Conservation (phyloP, 495 filamentous ascomycete species). For the Annulohypoxylon bovei region DNA sequence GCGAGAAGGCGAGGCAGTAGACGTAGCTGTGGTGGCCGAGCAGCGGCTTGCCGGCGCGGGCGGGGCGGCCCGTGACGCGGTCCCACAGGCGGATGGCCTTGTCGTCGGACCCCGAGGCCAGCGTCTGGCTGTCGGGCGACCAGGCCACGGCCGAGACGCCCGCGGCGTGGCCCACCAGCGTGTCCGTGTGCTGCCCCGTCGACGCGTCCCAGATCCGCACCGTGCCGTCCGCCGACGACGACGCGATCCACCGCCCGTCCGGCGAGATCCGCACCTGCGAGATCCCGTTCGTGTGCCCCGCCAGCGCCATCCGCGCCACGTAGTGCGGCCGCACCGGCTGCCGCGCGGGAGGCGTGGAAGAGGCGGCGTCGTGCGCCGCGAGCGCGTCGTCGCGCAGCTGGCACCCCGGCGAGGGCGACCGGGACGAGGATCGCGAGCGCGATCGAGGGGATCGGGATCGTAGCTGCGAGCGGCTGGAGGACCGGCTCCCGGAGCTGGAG, state of each 20-base stretch:
- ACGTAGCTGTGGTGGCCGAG: slow-evolving; percentile 95
- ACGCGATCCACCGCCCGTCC: slow-evolving; percentile 88
- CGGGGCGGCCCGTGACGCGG: slow-evolving; percentile 72
- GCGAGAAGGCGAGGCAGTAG: slow-evolving; percentile 90
- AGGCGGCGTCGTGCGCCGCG: slow-evolving; percentile 10
- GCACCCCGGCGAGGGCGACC: slow-evolving; percentile 46
- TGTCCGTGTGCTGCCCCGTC: slow-evolving; percentile 81
- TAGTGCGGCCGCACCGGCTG: slow-evolving; percentile 51
- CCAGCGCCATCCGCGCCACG: slow-evolving; percentile 57
- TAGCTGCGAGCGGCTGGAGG: slow-evolving; percentile 49
- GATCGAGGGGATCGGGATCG: not conserved
- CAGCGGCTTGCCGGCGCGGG: slow-evolving; percentile 69
- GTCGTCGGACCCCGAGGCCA: slow-evolving; percentile 94
- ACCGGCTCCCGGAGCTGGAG: slow-evolving; percentile 50
- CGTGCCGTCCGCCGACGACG: slow-evolving; percentile 85
- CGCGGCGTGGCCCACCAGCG: slow-evolving; percentile 91
- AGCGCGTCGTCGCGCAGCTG: slow-evolving; percentile 8
- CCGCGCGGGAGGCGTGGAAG: slow-evolving; percentile 17
- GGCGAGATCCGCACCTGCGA: slow-evolving; percentile 92
- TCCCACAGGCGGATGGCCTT: slow-evolving; percentile 96
- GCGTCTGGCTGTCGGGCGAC: slow-evolving; percentile 83
- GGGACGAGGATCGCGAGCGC: slow-evolving; percentile 48
- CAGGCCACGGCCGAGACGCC: slow-evolving; percentile 91
- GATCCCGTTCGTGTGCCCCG: slow-evolving; percentile 80
- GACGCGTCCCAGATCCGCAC: slow-evolving; percentile 89